Evolutionary conservation across 1,139 yeast species (phyloP).

Genomic region (Debaryomyces psychrophilus): DNA sequence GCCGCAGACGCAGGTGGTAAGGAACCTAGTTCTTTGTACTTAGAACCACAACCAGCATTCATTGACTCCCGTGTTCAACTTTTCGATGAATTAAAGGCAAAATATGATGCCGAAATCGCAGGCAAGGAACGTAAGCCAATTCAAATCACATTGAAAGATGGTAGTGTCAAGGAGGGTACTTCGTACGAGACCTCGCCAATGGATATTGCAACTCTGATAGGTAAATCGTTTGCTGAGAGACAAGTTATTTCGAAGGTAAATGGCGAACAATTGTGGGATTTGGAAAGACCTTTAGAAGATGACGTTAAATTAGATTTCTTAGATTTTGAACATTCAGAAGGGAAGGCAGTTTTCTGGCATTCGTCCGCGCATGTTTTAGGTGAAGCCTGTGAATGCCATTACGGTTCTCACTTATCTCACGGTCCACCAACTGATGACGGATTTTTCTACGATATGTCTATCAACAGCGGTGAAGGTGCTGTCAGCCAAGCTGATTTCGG

Average conservation of each 20-base stretch:
- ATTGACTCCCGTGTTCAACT: slow-evolving; percentile 76
- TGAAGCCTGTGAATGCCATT: slow-evolving; percentile 96
- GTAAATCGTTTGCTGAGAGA: slow-evolving; percentile 81
- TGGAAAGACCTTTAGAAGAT: slow-evolving; percentile 88
- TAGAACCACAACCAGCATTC: slow-evolving; percentile 81
- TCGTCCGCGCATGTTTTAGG: slow-evolving; percentile 98
- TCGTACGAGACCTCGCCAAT: slow-evolving; percentile 91
- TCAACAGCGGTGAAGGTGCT: slow-evolving; percentile 72
- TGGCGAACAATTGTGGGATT: slow-evolving; percentile 85
- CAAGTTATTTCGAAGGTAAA: slow-evolving; percentile 90
- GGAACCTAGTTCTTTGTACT: slow-evolving; percentile 44
- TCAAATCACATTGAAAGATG: slow-evolving; percentile 84
- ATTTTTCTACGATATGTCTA: slow-evolving; percentile 95
- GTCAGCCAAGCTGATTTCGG: slow-evolving; percentile 85
- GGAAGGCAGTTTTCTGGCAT: slow-evolving; percentile 97
- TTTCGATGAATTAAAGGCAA: slow-evolving; percentile 79
- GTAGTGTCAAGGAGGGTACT: slow-evolving; percentile 73
- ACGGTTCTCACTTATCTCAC: slow-evolving; percentile 82
- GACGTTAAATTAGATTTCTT: slow-evolving; percentile 70
- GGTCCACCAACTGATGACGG: slow-evolving; percentile 99
- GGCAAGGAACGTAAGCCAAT: slow-evolving; percentile 61
- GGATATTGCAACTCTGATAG: slow-evolving; percentile 80
- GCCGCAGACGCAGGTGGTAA: slow-evolving; percentile 30
- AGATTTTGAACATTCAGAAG: slow-evolving; percentile 76
- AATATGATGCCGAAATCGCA: slow-evolving; percentile 74